Base-by-base conservation (phyloP, 768 basidiomycete species). In the Boletus reticulatus region DNA sequence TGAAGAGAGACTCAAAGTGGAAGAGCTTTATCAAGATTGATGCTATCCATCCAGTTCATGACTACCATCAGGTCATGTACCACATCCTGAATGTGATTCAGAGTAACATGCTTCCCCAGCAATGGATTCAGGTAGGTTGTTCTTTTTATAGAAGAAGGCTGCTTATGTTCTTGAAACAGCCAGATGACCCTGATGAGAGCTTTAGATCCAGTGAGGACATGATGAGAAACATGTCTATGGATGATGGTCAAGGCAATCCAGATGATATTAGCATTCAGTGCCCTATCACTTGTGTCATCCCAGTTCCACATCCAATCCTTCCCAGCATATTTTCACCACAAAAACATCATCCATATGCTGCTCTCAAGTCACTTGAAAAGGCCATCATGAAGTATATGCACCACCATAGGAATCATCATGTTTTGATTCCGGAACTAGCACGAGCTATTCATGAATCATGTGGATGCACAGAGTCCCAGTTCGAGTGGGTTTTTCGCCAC, bases 1-100 rank as follows among this genome's bases (percentile, higher is more conserved):
- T 53, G 17, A 42, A 10, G 29, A 58, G 32, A 41, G 16, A 43
- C 24, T n/a, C 2, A 4, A 29, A 17, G 19, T 45, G 20, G n/a
- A 38, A 32, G 4, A 53, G 12, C 10, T n/a, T n/a, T n/a, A 12
- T 70, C 3, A 11, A 34, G 4, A 53, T 73, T 47, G 50, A 22
- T 3, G 43, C 46, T 4, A 66, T 72, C 13, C 36, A 19, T 20
- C 52, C n/a, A 45, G 45, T 59, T 32, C 46, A 50, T 34, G 48
- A 50, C 16, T 71, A 62, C 20, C n/a, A 66, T 51, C 62, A 73
- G 20, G 67, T 67, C 11, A 55, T 73, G 50, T 48, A 62, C 51
- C 70, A 71, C 49, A 48, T 20, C 32, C 48, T 73, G 17, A 44
- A 64, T 55, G 66, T 65, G 41, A 66, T 71, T 12, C 52, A 55